Evolutionary conservation across 2,329 filamentous ascomycete genomes (phyloP), one percentile per base, ranked within the genome.

Genomic region (Curvularia spicifera): DNA sequence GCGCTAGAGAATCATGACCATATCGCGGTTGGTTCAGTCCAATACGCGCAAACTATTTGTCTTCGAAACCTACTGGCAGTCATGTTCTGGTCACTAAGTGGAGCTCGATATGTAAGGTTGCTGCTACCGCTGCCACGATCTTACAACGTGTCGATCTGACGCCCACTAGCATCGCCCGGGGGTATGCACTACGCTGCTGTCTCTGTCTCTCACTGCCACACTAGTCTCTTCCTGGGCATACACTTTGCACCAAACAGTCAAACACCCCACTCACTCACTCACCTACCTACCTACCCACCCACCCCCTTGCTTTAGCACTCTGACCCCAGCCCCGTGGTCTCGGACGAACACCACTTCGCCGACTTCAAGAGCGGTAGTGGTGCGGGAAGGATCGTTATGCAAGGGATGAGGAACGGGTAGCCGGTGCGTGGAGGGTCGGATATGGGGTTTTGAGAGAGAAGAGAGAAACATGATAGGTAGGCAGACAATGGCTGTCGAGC

Each of bases 1-100:
- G 40, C 40, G 40, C 40, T 24, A 15, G 40, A 43, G 40, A 43
- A 43, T 43, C 40, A 43, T 26, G 40, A 43, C 40, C 22, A 43
- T 15, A 43, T 43, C 13, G 24, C 12, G 10, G 40, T 43, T 43
- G 40, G 22, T 43, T 43, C 10, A 15, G 1, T 4, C 40, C 40
- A 43, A 26, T 22, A 13, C 24, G 22, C 15, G 26, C 22, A 43
- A 43, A 43, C 12, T 24, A 43, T 7, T 4, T 8, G 12, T 26
- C 15, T n/a, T 15, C 5, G 22, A 22, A 8, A 26, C 40, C 15
- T 26, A 22, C 40, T 24, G 7, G 13, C 33, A 37, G 5, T 37
- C 4, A 37, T 37, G 33, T 13, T 37, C 5, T 37, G 33, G 5
- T 37, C 13, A 13, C 33, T 13, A 37, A 15, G 33, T 7, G 33